Evolutionary conservation across 1,284 basidiomycete species (phyloP), one percentile per base, ranked within the genome.

Genomic region (Heterobasidion parviporum): DNA sequence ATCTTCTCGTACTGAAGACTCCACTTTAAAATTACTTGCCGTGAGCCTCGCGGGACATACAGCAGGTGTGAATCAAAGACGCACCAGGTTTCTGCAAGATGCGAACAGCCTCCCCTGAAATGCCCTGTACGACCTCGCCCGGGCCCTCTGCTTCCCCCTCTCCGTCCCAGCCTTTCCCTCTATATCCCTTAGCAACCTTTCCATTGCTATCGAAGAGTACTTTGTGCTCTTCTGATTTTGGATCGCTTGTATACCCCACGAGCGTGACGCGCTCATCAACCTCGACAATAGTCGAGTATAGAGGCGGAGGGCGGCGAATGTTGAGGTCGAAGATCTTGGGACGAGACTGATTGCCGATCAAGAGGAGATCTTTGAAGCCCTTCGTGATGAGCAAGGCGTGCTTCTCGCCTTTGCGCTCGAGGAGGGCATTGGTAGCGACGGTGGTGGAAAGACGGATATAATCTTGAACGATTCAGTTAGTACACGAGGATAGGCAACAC

Each of bases 231-330:
- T 85, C 85, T 0, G 87, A 82, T 41, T 85, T 71, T 0, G 94
- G 94, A 65, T 98, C 95, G 10, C 87, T 91, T 0, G 94, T 92
- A 66, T 92, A 98, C 7, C 94, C 94, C 0, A 97, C 87, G 7
- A 97, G 79, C 0, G 95, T 97, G 6, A 98, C 94, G 3, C 96
- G 85, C 71, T 99, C 96, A 64, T 97, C 93, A 1, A 98, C 85
- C 68, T 98, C 94, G 20, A 96, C 67, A 1, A 98, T 87, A 1
- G 78, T 77, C 1, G 83, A 81, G 68, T 96, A 98, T 3, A 98
- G 75, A 5, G 92, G 88, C 0, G 83, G 69, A 0, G 90, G 80
- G 35, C 94, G 87, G 50, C 88, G 77, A 67, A 94, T 87, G 69
- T 93, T 88, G 51, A 95, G 77, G 71, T 94, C 92, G 65, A 94